These are phyloP conservation scores for Coniophora puteana DNA, from an alignment of 1,284 basidiomycete species.

Conservation along the genomic window DNA sequence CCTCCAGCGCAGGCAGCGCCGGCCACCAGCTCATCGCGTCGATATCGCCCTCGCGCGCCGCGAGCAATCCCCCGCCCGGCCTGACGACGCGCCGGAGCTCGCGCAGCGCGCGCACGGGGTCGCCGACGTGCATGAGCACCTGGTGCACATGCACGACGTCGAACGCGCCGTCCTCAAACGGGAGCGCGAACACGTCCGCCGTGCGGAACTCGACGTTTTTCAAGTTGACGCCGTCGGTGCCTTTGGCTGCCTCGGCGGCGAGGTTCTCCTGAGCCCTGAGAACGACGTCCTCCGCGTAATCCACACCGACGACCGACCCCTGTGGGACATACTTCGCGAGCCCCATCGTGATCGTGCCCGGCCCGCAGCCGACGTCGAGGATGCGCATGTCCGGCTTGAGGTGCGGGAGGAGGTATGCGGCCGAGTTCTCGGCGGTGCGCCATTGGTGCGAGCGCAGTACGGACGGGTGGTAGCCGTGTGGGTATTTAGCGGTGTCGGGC, in stretches of 20 bases:
- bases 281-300: constrained; percentile 24
- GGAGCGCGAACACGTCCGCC: constrained; percentile 28
- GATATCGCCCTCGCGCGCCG: constrained; percentile 32
- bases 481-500: constrained; percentile 7
- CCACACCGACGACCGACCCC: constrained; percentile 39
- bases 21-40: constrained; percentile 29
- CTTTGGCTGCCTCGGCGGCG: constrained; percentile 25
- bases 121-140: constrained; percentile 35
- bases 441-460: constrained; percentile 36
- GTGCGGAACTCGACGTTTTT: constrained; percentile 28
- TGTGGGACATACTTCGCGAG: constrained; percentile 35
- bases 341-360: constrained; percentile 40
- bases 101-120: constrained; percentile 30
- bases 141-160: constrained; percentile 41
- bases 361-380: constrained; percentile 45
- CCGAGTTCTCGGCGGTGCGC: constrained; percentile 40
- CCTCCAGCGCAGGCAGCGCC: constrained; percentile 14
- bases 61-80: constrained; percentile 35
- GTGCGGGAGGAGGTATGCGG: constrained; percentile 35
- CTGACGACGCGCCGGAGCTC: constrained; percentile 40
- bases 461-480: constrained; percentile 35
- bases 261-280: too few species aligned
- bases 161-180: constrained; percentile 20
- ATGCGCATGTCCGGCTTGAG: constrained; percentile 37
- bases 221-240: constrained; percentile 22